Evolutionary conservation across 2,329 filamentous ascomycete genomes (phyloP).

Genomic region (Ophiostoma ulmi): DNA sequence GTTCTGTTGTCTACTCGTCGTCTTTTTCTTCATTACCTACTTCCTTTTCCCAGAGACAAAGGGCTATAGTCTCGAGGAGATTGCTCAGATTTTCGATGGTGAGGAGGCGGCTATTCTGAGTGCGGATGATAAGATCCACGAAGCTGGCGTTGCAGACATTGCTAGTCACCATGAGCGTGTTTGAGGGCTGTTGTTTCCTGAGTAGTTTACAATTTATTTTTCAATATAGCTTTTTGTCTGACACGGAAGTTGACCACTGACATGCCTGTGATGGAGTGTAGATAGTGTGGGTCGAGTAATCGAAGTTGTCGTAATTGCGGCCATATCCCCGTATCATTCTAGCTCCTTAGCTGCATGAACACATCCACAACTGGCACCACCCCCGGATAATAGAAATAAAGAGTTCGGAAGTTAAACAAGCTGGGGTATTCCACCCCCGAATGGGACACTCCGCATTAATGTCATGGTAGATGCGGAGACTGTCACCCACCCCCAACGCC

Average conservation of each 20-base stretch:
- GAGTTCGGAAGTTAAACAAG: background rate
- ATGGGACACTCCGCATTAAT: background rate
- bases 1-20: conserved; percentile 33
- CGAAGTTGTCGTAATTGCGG: background rate
- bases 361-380: background rate
- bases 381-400: background rate
- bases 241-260: no score
- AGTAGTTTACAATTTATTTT: background rate
- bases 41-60: conserved; percentile 33
- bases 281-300: no score
- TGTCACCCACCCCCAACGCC: background rate
- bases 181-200: background rate
- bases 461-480: background rate
- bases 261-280: no score
- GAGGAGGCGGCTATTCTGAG: background rate
- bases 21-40: conserved; percentile 30
- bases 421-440: background rate
- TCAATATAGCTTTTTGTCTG: no score
- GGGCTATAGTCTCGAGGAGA: conserved; percentile 26
- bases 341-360: background rate
- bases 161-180: background rate
- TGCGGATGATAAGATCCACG: background rate
- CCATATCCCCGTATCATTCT: background rate
- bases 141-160: background rate
- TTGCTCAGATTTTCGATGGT: conserved; percentile 25